Percentiles rank a stretch among this genome's conserved stretches.
These are phyloP conservation scores for Fusarium staphyleae DNA, from an alignment of 2,329 filamentous ascomycete genomes.

Conservation along the genomic window DNA sequence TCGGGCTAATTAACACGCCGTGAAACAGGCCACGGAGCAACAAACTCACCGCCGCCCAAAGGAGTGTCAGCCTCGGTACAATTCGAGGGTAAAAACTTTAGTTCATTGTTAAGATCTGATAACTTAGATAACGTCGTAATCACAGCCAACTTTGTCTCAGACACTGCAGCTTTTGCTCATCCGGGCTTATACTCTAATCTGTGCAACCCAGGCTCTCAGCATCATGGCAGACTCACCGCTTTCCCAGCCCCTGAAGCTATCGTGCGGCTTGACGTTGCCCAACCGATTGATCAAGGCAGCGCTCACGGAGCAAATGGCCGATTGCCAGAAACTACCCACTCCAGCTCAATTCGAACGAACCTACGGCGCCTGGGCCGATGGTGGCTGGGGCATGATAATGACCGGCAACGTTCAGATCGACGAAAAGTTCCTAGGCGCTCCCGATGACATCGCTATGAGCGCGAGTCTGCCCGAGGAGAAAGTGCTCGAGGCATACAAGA, in stretches of 20 bases:
- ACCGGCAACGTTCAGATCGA: constrained; percentile 59
- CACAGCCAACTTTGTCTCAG: too few relatives aligned
- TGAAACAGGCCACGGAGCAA: too few relatives aligned
- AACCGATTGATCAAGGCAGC: constrained; percentile 63
- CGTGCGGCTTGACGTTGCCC: constrained; percentile 61
- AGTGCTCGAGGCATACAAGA: constrained; percentile 48
- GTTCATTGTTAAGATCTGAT: too few relatives aligned
- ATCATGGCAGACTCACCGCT: constrained; percentile 24
- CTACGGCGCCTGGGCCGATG: constrained; percentile 62
- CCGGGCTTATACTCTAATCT: too few relatives aligned
- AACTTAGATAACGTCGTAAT: too few relatives aligned
- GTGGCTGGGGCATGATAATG: constrained; percentile 61
- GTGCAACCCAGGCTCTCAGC: background rate
- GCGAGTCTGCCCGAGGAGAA: constrained; percentile 29
- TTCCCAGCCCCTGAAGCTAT: constrained; percentile 54
- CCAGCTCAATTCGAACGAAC: constrained; percentile 49
- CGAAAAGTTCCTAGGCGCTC: constrained; percentile 45
- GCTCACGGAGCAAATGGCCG: constrained; percentile 55
- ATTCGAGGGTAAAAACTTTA: too few relatives aligned
- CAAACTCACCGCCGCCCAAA: too few relatives aligned
- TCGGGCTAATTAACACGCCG: too few relatives aligned
- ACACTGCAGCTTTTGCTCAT: too few relatives aligned
- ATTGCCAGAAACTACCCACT: constrained; percentile 53
- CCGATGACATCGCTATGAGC: constrained; percentile 47
- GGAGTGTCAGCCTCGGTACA: too few relatives aligned